phyloP scores from a whole-genome alignment of 2,329 filamentous ascomycete species.

The Triangularia setosa region DNA sequence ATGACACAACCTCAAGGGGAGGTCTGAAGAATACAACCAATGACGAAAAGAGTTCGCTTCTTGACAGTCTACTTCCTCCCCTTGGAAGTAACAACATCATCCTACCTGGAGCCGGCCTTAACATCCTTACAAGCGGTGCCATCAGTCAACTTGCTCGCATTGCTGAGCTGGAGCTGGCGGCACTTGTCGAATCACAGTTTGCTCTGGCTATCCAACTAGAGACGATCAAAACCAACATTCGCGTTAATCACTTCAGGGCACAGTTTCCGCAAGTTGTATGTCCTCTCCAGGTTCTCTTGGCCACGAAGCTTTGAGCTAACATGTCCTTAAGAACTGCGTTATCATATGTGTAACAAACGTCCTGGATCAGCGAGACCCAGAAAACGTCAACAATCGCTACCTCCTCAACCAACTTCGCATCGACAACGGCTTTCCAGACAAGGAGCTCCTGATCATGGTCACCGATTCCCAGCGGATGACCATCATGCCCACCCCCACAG shows the following conservation, averaged over 20 bases:
- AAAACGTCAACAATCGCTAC: conserved; percentile 33
- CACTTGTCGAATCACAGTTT: conserved; percentile 36
- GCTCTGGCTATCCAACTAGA: conserved; percentile 36
- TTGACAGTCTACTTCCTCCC: conserved; percentile 7
- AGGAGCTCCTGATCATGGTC: conserved; percentile 37
- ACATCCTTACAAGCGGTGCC: conserved; percentile 33
- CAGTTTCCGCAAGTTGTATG: conserved; percentile 36
- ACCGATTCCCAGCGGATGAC: conserved; percentile 36
- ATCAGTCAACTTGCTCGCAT: conserved; percentile 33
- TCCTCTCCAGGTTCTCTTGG: background rate
- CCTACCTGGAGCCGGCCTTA: conserved; percentile 34
- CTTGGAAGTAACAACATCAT: conserved; percentile 17
- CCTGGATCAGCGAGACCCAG: conserved; percentile 33
- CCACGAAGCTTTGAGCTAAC: conserved; percentile 5
- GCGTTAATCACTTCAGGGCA: conserved; percentile 38
- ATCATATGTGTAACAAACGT: conserved; percentile 37
- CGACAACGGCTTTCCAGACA: conserved; percentile 35
- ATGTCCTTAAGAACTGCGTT: conserved; percentile 32
- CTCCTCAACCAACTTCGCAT: conserved; percentile 38
- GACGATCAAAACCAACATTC: conserved; percentile 41
- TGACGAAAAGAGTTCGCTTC: conserved; percentile 23
- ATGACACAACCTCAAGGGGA: conserved; percentile 16
- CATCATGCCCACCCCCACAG: conserved; percentile 29
- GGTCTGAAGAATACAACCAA: conserved; percentile 27
- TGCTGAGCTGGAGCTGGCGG: conserved; percentile 37